phyloP scores from a whole-genome alignment of 306 rosid genomes.

The Astragalus glycyphyllos region DNA sequence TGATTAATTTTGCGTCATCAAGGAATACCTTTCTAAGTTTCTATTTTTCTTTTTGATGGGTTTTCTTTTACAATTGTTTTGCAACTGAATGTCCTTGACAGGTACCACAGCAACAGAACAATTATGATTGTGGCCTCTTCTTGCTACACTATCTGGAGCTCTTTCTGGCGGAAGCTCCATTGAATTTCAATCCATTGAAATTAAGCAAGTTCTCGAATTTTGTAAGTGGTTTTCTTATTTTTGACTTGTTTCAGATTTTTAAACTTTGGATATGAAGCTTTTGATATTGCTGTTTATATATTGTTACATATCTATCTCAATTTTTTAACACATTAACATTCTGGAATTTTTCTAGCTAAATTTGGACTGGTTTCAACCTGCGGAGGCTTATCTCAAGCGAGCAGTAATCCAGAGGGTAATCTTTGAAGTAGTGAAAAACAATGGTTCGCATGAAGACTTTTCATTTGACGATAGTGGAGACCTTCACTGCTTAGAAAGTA shows the following conservation, averaged over 20 bases:
- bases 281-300: not conserved
- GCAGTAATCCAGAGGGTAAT: slow-evolving; percentile 68
- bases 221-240: slow-evolving; percentile 59
- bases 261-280: not conserved
- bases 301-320: not conserved
- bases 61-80: slow-evolving; percentile 18
- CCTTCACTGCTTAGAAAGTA: slow-evolving; percentile 36
- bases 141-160: slow-evolving; percentile 82
- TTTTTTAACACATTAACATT: slow-evolving; percentile 8
- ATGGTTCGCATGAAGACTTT: slow-evolving; percentile 44
- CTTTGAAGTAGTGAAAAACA: slow-evolving; percentile 56
- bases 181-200: slow-evolving; percentile 64
- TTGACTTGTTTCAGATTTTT: not conserved
- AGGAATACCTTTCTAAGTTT: not conserved
- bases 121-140: slow-evolving; percentile 82
- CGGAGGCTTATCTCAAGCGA: slow-evolving; percentile 81
- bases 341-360: slow-evolving; percentile 59
- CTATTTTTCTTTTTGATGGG: too few species aligned
- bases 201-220: slow-evolving; percentile 64
- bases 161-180: slow-evolving; percentile 71
- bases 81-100: slow-evolving; percentile 45
- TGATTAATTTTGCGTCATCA: not conserved
- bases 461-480: slow-evolving; percentile 52
- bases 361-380: slow-evolving; percentile 75
- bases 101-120: slow-evolving; percentile 86